phyloP scores from a whole-genome alignment of 805 yeast species.

The Sungouiella blattae region DNA sequence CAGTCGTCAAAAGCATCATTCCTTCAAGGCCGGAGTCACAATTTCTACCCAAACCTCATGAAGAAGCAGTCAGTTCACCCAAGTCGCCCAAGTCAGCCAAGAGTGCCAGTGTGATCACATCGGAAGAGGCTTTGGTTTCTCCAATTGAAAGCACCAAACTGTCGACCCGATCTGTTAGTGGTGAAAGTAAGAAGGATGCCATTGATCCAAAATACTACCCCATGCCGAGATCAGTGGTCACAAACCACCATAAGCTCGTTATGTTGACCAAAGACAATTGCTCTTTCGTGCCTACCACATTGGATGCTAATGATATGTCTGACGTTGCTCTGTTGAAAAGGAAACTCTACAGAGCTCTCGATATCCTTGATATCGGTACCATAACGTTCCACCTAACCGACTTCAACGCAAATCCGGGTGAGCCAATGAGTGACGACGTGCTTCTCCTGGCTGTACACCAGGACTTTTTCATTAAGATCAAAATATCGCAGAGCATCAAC shows the following conservation, averaged over 20 bases:
- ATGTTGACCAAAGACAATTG: constrained; percentile 64
- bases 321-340: constrained; percentile 34
- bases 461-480: constrained; percentile 31
- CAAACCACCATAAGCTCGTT: constrained; percentile 27
- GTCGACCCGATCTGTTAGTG: neutral
- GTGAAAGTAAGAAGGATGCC: constrained; percentile 1
- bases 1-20: neutral
- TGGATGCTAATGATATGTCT: constrained; percentile 13
- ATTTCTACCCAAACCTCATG: too few species aligned
- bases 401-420: constrained; percentile 57
- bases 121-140: constrained; percentile 4
- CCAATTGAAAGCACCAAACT: neutral
- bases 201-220: constrained; percentile 13
- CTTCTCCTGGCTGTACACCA: constrained; percentile 34
- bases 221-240: constrained; percentile 1
- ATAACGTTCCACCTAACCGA: constrained; percentile 63
- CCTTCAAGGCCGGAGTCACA: neutral
- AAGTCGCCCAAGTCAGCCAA: constrained; percentile 11
- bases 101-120: constrained; percentile 3
- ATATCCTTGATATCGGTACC: constrained; percentile 27
- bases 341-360: constrained; percentile 35
- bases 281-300: constrained; percentile 48
- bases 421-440: constrained; percentile 48
- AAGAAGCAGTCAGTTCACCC: too few species aligned
- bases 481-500: constrained; percentile 30